Base-by-base conservation (phyloP, 805 yeast species). In the Pichia ethanolica region DNA sequence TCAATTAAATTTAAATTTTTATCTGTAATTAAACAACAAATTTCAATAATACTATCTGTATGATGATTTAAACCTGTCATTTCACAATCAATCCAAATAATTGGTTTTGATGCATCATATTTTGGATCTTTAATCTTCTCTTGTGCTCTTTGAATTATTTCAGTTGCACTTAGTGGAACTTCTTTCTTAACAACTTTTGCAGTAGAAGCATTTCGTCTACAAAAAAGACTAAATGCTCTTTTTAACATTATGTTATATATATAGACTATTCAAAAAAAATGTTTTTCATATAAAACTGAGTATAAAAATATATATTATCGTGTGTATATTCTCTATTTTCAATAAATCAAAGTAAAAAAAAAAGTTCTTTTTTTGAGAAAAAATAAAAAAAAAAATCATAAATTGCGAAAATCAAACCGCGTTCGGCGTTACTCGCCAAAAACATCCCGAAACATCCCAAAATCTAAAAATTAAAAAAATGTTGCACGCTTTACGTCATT, bases 1-100 rank as follows among this genome's bases (percentile, higher is more conserved):
- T 88, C 95, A 1, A 89, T 69, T 4, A 87, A 58, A 47, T 86
- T 78, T 53, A 93, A 73, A 51, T 88, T 70, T 9, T 86, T 89
- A 60, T 91, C 96, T 2, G 99, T 93, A 42, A 93, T 73, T 38
- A 91, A 70, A 63, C 97, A 89, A 63, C 97, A 88, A 30, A 93
- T 82, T 66, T 93, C 99, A 52, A 93, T 86, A 57, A 93, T 90
- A 50, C 77, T 80, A 63, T 93, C 98, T n/a, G 74, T 72, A 44
- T 69, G 65, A n/a, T 82, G 81, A 58, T 91, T 85, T 38, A 93
- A 70, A 0, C 99, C 99, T 0, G 99, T 93, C 99, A 93, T 93
- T 65, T 93, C 99, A 67, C 98, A 93, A 68, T 93, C 99, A 14
- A 93, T 75, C 99, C 99, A 93, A 5, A 93, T 95, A 20, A 91